These are phyloP conservation scores for Wickerhamomyces bovis DNA, from an alignment of 805 yeast species.

Conservation along the genomic window DNA sequence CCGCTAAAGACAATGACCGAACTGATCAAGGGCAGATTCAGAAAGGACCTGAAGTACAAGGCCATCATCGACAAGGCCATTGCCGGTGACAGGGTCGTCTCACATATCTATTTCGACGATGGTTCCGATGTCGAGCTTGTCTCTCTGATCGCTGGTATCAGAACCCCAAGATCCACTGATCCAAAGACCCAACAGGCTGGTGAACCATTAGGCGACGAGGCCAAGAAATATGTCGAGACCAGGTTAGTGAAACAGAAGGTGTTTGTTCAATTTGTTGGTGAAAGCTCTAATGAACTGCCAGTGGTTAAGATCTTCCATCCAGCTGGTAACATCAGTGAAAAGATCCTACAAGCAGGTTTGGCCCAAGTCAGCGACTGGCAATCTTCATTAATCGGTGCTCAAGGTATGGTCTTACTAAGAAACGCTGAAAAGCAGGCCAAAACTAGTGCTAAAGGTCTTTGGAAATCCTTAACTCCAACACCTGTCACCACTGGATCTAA, in stretches of 20 bases:
- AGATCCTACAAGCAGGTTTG: conserved; percentile 60
- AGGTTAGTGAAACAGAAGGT: conserved; percentile 59
- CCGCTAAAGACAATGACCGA: conserved; percentile 7
- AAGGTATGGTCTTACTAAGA: conserved; percentile 55
- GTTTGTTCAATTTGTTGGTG: conserved; percentile 52
- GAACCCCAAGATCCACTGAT: conserved; percentile 61
- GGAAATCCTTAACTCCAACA: conserved; percentile 35
- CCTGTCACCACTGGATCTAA: conserved; percentile 17
- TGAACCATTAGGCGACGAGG: conserved; percentile 61
- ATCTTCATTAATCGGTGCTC: conserved; percentile 58
- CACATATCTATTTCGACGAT: conserved; percentile 44
- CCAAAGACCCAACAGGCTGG: conserved; percentile 29
- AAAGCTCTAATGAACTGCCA: conserved; percentile 53
- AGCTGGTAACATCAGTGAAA: conserved; percentile 69
- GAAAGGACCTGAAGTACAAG: conserved; percentile 22
- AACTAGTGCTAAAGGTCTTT: conserved; percentile 47
- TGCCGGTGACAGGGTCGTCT: conserved; percentile 71
- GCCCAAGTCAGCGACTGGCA: conserved; percentile 83
- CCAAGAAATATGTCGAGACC: conserved; percentile 56
- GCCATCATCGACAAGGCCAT: conserved; percentile 72
- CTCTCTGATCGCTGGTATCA: conserved; percentile 66
- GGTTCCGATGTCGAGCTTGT: conserved; percentile 53
- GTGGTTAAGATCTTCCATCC: conserved; percentile 60
- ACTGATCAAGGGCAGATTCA: conserved; percentile 22
- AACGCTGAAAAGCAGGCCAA: conserved; percentile 61